Conservation (phyloP, 1,284 basidiomycete species). For the Austroboletus rostrupii region DNA sequence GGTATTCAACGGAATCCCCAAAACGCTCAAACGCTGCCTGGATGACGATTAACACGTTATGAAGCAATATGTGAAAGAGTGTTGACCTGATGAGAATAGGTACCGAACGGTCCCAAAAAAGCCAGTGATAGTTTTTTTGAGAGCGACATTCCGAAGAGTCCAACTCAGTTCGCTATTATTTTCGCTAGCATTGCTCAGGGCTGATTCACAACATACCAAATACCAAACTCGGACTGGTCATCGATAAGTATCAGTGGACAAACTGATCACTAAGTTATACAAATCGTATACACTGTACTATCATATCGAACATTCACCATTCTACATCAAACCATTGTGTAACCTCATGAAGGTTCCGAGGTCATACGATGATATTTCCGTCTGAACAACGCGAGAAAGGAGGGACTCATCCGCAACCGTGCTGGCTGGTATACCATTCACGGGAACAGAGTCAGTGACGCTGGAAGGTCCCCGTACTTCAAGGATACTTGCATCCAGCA, state of each 20-base stretch:
- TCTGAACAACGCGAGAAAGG: conserved; percentile 14
- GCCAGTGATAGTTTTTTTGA: conserved; percentile 30
- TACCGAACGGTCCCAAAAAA: conserved; percentile 69
- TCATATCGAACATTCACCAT: conserved; percentile 1
- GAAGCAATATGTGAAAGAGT: not conserved
- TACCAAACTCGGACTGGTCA: not conserved
- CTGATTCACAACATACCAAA: not conserved
- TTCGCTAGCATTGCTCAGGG: not conserved
- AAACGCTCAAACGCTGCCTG: conserved; percentile 64
- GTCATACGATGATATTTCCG: conserved; percentile 8
- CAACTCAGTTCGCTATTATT: not conserved
- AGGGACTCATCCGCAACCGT: conserved; percentile 12
- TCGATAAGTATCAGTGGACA: not conserved
- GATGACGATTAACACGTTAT: conserved; percentile 2
- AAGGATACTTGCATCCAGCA: conserved; percentile 47
- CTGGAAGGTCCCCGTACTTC: conserved; percentile 30
- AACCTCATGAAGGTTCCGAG: conserved; percentile 13
- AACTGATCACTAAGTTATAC: not conserved
- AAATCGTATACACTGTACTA: not conserved
- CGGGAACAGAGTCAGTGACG: conserved; percentile 11
- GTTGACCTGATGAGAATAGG: conserved; percentile 71
- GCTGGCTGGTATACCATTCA: conserved; percentile 5
- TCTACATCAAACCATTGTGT: conserved; percentile 2
- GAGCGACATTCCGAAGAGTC: conserved; percentile 3
- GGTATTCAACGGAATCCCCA: conserved; percentile 47